Conservation (phyloP, 2,329 filamentous ascomycete genomes). For the Pestalotiopsis sp. region DNA sequence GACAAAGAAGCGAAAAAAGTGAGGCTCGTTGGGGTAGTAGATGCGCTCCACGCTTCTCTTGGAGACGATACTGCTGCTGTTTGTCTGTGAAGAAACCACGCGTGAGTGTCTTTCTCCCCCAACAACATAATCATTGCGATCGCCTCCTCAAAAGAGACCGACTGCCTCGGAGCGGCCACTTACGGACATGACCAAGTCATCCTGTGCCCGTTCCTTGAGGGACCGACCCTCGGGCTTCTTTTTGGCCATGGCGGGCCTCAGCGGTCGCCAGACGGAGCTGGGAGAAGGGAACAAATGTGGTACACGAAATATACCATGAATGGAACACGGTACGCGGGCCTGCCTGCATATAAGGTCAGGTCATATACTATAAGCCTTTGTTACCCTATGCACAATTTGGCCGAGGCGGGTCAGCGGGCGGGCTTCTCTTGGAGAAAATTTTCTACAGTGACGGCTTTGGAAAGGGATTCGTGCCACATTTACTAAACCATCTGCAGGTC, state of each 20-base stretch:
- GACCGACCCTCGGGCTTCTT: slow-evolving; percentile 20
- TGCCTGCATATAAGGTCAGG: not conserved
- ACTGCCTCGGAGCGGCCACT: slow-evolving; percentile 23
- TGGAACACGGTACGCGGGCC: not conserved
- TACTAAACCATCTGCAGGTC: not conserved
- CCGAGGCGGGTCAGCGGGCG: not conserved
- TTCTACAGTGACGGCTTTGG: not conserved
- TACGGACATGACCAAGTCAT: slow-evolving; percentile 57
- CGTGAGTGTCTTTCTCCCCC: not conserved
- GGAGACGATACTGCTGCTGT: slow-evolving; percentile 89
- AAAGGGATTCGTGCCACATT: not conserved
- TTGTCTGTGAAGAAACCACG: slow-evolving; percentile 59
- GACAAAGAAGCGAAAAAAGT: slow-evolving; percentile 89
- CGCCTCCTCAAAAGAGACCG: not conserved
- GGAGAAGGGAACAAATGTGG: not conserved
- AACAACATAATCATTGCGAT: slow-evolving; percentile 2
- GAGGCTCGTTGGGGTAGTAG: slow-evolving; percentile 76
- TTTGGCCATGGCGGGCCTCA: slow-evolving; percentile 8
- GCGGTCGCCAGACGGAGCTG: not conserved
- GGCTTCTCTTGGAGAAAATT: not conserved
- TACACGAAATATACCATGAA: not conserved
- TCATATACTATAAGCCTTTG: not conserved
- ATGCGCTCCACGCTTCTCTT: slow-evolving; percentile 91
- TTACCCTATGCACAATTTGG: not conserved
- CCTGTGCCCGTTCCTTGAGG: slow-evolving; percentile 37